These are phyloP conservation scores for Trichophyton benhamiae DNA, from an alignment of 2,329 filamentous ascomycete genomes.

Conservation along the genomic window DNA sequence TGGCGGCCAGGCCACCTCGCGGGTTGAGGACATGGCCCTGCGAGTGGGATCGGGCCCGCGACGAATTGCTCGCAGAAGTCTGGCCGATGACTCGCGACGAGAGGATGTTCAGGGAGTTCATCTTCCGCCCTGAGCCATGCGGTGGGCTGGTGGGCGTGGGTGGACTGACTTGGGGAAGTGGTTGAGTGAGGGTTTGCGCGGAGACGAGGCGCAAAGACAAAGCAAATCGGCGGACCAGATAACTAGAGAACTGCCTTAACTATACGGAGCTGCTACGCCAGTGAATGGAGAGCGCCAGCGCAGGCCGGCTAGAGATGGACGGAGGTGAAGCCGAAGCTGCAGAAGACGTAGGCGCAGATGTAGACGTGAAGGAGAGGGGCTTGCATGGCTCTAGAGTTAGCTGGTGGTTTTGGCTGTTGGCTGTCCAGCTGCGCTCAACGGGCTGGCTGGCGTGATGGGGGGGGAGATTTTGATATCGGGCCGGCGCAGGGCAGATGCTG, in stretches of 20 bases:
- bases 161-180: neutral
- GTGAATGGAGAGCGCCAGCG: too few relatives aligned
- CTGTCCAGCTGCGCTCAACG: too few relatives aligned
- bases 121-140: slow-evolving; percentile 48
- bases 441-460: too few relatives aligned
- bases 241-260: too few relatives aligned
- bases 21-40: slow-evolving; percentile 33
- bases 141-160: neutral
- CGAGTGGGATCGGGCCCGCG: slow-evolving; percentile 43
- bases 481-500: neutral
- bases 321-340: too few relatives aligned
- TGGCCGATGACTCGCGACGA: slow-evolving; percentile 65
- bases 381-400: too few relatives aligned
- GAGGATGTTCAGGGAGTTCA: slow-evolving; percentile 96
- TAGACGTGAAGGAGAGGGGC: neutral
- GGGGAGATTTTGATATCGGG: neutral
- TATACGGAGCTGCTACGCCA: too few relatives aligned
- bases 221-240: too few relatives aligned
- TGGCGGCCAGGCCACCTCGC: slow-evolving; percentile 26
- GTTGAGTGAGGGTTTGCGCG: too few relatives aligned
- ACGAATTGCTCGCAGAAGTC: slow-evolving; percentile 34
- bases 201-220: too few relatives aligned
- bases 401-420: too few relatives aligned
- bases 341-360: neutral
- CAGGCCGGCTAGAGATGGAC: too few relatives aligned